Percentiles rank a stretch among this genome's conserved stretches.
phyloP scores from a whole-genome alignment of 2,329 filamentous ascomycete genomes.

The Cadophora luteo-olivacea region DNA sequence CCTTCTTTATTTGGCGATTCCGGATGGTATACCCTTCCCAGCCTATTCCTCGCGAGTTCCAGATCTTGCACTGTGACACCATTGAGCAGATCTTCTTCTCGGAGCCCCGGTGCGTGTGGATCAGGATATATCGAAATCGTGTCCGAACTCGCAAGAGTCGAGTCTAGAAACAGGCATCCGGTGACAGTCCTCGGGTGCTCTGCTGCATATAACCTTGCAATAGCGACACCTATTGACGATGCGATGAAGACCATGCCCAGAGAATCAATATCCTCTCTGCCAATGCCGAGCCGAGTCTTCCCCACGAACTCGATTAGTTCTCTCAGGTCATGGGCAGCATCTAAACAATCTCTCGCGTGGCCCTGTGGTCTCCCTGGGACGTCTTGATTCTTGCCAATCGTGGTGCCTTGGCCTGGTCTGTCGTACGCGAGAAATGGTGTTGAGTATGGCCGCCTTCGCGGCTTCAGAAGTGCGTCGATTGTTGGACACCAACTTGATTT shows the following conservation, averaged over 20 bases:
- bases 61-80: conserved; percentile 9
- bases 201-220: conserved; percentile 42
- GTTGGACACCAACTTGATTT: conserved; percentile 35
- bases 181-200: conserved; percentile 39
- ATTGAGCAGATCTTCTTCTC: background rate
- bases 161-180: conserved; percentile 40
- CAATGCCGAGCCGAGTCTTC: conserved; percentile 16
- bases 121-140: conserved; percentile 38
- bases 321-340: conserved; percentile 34
- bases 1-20: conserved; percentile 35
- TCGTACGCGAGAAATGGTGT: conserved; percentile 43
- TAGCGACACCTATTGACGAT: conserved; percentile 41
- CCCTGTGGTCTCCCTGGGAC: conserved; percentile 31
- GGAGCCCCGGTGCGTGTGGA: conserved; percentile 28
- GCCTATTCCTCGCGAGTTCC: conserved; percentile 23
- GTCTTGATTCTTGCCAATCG: conserved; percentile 27
- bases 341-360: conserved; percentile 37
- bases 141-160: conserved; percentile 39
- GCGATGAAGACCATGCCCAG: conserved; percentile 36
- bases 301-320: conserved; percentile 32
- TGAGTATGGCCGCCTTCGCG: conserved; percentile 27
- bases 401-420: conserved; percentile 26
- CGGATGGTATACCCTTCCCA: conserved; percentile 21
- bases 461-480: conserved; percentile 35
- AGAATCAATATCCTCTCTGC: background rate